Percentiles rank a stretch among this genome's conserved stretches.
Evolutionary conservation across 2,329 filamentous ascomycete genomes (phyloP).

Genomic region (Sclerotinia sclerotiorum): DNA sequence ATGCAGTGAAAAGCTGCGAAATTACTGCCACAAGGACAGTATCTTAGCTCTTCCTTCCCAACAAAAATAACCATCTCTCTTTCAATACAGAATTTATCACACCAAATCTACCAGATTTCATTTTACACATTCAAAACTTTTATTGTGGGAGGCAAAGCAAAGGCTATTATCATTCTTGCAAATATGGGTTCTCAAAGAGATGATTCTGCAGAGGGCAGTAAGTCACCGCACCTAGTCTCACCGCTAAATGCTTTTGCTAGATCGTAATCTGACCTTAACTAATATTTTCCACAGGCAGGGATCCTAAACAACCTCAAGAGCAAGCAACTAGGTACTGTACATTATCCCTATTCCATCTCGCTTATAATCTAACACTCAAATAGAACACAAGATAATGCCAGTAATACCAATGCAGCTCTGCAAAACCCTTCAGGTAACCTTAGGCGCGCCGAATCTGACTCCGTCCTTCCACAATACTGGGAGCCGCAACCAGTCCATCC

Average conservation of each 20-base stretch:
- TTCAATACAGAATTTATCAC: background rate
- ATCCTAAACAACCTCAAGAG: background rate
- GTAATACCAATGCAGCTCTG: background rate
- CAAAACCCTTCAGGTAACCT: no score
- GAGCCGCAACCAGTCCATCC: background rate
- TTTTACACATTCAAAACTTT: background rate
- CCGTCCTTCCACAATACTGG: background rate
- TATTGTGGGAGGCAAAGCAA: background rate
- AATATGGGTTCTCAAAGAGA: background rate
- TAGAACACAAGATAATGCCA: background rate
- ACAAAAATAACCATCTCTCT: background rate
- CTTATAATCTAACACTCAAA: background rate
- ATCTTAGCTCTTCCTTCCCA: no score
- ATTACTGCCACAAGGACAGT: background rate
- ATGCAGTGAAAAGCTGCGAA: background rate
- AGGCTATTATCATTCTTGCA: no score
- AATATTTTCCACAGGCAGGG: background rate
- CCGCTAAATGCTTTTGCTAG: background rate
- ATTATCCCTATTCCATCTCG: no score
- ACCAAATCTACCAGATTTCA: background rate
- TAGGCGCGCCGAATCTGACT: background rate
- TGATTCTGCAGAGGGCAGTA: background rate
- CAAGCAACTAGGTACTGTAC: background rate
- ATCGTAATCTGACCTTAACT: background rate
- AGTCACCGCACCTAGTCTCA: no score